phyloP scores from a whole-genome alignment of 2,329 filamentous ascomycete genomes.

The Clonostachys rhizophaga region DNA sequence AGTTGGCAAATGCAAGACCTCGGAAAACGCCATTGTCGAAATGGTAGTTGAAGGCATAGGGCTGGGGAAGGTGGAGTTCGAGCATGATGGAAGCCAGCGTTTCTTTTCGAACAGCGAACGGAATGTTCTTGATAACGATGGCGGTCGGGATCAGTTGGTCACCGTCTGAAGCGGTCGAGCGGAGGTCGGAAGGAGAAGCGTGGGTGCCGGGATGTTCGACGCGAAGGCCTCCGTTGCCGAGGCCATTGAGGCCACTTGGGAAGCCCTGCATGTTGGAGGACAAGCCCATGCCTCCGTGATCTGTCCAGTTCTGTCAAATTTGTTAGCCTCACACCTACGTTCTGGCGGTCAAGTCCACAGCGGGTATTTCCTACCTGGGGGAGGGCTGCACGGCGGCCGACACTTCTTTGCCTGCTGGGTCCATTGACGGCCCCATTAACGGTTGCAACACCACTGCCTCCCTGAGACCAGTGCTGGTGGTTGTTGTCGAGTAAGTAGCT shows the following conservation, averaged over 20 bases:
- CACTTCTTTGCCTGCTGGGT: slow-evolving; percentile 49
- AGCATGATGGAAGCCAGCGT: slow-evolving; percentile 91
- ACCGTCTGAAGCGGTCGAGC: slow-evolving; percentile 42
- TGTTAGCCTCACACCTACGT: slow-evolving; percentile 2
- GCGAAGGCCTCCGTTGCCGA: slow-evolving; percentile 36
- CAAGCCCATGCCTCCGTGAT: slow-evolving; percentile 37
- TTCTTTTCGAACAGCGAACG: slow-evolving; percentile 97
- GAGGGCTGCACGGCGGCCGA: slow-evolving; percentile 56
- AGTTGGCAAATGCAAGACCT: slow-evolving; percentile 95
- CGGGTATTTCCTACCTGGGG: slow-evolving; percentile 60
- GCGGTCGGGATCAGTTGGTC: slow-evolving; percentile 97
- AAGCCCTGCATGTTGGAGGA: slow-evolving; percentile 28
- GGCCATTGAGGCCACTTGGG: slow-evolving; percentile 23
- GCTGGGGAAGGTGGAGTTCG: slow-evolving; percentile 85
- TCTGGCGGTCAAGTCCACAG: neutral
- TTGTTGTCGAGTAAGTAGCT: slow-evolving; percentile 60
- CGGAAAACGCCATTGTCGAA: slow-evolving; percentile 98
- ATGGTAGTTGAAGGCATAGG: slow-evolving; percentile 99
- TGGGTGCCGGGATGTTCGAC: slow-evolving; percentile 33
- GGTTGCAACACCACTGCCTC: slow-evolving; percentile 59
- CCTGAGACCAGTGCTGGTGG: slow-evolving; percentile 78
- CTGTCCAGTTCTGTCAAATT: slow-evolving; percentile 42
- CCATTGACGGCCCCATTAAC: slow-evolving; percentile 62
- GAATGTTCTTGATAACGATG: slow-evolving; percentile 99
- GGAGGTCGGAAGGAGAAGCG: slow-evolving; percentile 29